Percentiles rank a stretch among this genome's conserved stretches.
These are phyloP conservation scores for Chytridium lagenaria DNA, from an alignment of 371 early-diverging fungal genomes.

Conservation along the genomic window DNA sequence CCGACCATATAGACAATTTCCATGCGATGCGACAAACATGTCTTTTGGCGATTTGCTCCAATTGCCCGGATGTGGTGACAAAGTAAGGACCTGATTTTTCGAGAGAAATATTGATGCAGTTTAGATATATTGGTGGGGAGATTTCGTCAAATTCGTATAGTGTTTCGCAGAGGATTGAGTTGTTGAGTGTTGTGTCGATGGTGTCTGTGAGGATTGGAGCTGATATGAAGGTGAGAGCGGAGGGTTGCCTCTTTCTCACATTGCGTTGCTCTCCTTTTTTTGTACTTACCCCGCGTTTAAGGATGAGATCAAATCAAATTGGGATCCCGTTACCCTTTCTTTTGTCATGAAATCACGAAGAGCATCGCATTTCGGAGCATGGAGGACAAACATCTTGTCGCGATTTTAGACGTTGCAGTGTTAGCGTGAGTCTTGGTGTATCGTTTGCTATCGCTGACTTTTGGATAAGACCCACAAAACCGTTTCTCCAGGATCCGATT, in stretches of 20 bases:
- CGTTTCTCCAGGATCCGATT: neutral
- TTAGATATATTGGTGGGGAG: constrained; percentile 5
- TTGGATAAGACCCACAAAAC: neutral
- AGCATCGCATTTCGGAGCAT: neutral
- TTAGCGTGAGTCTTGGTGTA: neutral
- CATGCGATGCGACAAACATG: neutral
- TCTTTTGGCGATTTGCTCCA: neutral
- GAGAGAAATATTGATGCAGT: neutral
- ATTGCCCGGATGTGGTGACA: neutral
- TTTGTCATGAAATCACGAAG: neutral
- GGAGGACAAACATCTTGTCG: neutral
- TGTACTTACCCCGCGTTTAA: neutral
- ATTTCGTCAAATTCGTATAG: neutral
- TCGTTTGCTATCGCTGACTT: neutral
- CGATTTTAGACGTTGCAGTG: neutral
- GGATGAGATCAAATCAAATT: neutral
- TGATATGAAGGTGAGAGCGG: neutral
- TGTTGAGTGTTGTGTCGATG: neutral
- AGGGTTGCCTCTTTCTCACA: neutral
- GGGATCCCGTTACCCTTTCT: neutral
- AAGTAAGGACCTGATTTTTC: neutral
- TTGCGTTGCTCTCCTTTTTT: neutral
- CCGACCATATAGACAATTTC: neutral
- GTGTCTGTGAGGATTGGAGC: neutral
- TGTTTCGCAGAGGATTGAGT: neutral